Evolutionary conservation across 768 basidiomycete genomes (phyloP).

Genomic region (Hysterangium stoloniferum): DNA sequence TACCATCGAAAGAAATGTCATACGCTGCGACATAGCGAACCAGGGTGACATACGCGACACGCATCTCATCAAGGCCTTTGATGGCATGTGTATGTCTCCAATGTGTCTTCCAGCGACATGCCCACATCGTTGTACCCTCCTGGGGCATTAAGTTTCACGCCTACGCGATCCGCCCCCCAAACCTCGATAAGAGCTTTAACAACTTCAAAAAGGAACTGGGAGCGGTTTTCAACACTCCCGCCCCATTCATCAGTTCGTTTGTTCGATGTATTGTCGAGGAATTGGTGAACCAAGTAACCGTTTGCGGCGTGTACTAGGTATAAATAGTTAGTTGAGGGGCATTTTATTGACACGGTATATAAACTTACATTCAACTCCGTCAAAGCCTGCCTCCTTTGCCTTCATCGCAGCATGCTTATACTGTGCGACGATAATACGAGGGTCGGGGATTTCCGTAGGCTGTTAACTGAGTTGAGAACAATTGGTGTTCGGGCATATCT

Average conservation of each 20-base stretch:
- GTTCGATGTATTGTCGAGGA: slow-evolving; percentile 29
- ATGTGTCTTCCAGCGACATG: slow-evolving; percentile 37
- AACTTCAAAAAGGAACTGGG: slow-evolving; percentile 31
- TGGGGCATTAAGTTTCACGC: slow-evolving; percentile 37
- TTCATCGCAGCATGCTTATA: slow-evolving; percentile 31
- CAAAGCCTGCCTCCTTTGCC: slow-evolving; percentile 46
- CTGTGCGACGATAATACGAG: neutral
- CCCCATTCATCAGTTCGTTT: slow-evolving; percentile 37
- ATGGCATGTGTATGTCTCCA: slow-evolving; percentile 37
- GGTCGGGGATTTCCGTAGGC: slow-evolving; percentile 20
- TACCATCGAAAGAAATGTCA: slow-evolving; percentile 27
- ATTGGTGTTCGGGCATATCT: slow-evolving; percentile 31
- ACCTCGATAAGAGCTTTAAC: slow-evolving; percentile 27
- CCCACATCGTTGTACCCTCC: slow-evolving; percentile 41
- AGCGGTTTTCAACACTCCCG: slow-evolving; percentile 34
- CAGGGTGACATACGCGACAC: slow-evolving; percentile 27
- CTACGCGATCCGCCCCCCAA: slow-evolving; percentile 36
- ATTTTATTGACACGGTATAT: neutral
- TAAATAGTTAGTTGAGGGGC: neutral
- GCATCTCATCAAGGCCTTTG: slow-evolving; percentile 32
- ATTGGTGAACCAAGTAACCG: slow-evolving; percentile 32
- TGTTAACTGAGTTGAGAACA: slow-evolving; percentile 14
- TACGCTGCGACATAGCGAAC: slow-evolving; percentile 19
- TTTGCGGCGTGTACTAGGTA: slow-evolving; percentile 22
- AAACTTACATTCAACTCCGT: slow-evolving; percentile 42